Percentiles rank a stretch among this genome's conserved stretches.
Conservation (phyloP, 257 asterid species). For the Eustoma russellianum region DNA sequence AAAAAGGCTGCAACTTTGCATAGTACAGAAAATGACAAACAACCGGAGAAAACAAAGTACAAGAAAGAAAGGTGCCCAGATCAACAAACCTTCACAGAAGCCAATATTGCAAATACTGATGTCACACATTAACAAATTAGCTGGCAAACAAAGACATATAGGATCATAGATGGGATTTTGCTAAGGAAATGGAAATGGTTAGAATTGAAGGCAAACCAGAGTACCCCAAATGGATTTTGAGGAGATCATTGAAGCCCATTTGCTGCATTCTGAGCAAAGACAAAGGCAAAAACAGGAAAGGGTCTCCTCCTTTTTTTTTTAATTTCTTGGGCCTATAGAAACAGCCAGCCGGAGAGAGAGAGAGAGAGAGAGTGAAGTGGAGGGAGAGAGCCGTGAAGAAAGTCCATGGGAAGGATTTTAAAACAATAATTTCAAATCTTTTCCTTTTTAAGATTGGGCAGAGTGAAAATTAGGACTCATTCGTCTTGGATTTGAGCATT, state of each 20-base stretch:
- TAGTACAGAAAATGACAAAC: constrained; percentile 8
- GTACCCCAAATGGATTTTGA: background rate
- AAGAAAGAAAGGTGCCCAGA: constrained; percentile 8
- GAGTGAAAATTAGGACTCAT: background rate
- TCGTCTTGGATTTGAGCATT: too few relatives aligned
- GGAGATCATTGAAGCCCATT: constrained; percentile 3
- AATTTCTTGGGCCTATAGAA: background rate
- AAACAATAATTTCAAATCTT: constrained; percentile 21
- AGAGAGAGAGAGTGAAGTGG: constrained; percentile 33
- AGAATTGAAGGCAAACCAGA: background rate
- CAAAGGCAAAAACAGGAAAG: background rate
- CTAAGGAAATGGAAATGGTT: background rate
- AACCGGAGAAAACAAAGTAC: background rate
- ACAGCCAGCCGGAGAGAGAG: constrained; percentile 20
- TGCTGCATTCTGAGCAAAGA: background rate
- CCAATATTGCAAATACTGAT: background rate
- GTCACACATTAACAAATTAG: background rate
- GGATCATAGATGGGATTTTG: background rate
- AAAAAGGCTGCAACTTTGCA: constrained; percentile 6
- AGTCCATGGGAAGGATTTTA: constrained; percentile 49
- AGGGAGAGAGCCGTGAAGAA: constrained; percentile 49
- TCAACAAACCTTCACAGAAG: constrained; percentile 4
- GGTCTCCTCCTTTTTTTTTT: constrained; percentile 8
- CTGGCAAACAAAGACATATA: constrained; percentile 1
- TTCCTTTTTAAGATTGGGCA: background rate